Conservation (phyloP, 768 basidiomycete genomes). For the Suillus brevipes region DNA sequence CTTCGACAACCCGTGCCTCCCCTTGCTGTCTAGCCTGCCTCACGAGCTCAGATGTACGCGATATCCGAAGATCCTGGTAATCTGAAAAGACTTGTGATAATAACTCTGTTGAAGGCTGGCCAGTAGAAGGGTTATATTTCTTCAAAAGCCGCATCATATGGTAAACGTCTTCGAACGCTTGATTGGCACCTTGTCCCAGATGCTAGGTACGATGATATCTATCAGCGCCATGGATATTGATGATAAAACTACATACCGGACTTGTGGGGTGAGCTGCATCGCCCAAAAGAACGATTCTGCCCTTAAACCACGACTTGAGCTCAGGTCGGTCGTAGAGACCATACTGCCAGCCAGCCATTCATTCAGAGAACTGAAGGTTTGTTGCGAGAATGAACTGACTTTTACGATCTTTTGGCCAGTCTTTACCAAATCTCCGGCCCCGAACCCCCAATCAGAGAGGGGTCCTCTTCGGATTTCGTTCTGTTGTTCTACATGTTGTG, state of each 20-base stretch:
- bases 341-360: slow-evolving; percentile 26
- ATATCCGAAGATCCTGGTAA: slow-evolving; percentile 37
- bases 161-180: slow-evolving; percentile 44
- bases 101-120: slow-evolving; percentile 25
- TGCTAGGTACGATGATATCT: slow-evolving; percentile 29
- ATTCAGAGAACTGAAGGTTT: slow-evolving; percentile 4
- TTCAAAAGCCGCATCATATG: slow-evolving; percentile 35
- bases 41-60: slow-evolving; percentile 38
- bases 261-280: slow-evolving; percentile 50
- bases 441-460: slow-evolving; percentile 19
- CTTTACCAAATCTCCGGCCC: slow-evolving; percentile 21
- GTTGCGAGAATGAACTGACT: slow-evolving; percentile 11
- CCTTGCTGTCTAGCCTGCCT: slow-evolving; percentile 36
- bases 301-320: slow-evolving; percentile 40
- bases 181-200: slow-evolving; percentile 48
- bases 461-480: slow-evolving; percentile 19
- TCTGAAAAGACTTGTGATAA: slow-evolving; percentile 34
- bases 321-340: slow-evolving; percentile 47
- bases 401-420: slow-evolving; percentile 17
- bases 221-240: not conserved
- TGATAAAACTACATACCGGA: slow-evolving; percentile 35
- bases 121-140: slow-evolving; percentile 30
- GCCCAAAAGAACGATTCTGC: slow-evolving; percentile 43
- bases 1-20: slow-evolving; percentile 35
- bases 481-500: slow-evolving; percentile 30